Evolutionary conservation across 306 rosid species (phyloP).

Genomic region (Quercus alba): DNA sequence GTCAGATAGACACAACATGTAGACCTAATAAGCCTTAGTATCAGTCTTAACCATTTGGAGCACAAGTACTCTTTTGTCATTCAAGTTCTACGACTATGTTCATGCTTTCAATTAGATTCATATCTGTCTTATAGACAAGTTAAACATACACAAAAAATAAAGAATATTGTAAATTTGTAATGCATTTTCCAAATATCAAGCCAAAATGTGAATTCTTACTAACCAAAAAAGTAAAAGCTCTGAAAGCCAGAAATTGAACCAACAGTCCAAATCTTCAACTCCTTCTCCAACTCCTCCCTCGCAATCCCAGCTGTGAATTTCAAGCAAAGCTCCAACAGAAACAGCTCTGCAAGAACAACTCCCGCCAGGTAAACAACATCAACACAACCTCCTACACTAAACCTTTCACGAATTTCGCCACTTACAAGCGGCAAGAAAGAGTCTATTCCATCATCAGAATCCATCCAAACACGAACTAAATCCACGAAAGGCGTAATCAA

Average conservation of each 20-base stretch:
- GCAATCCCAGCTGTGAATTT: slow-evolving; percentile 24
- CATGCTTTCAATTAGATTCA: background rate
- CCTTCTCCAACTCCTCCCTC: slow-evolving; percentile 44
- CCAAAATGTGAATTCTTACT: slow-evolving; percentile 23
- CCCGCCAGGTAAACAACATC: slow-evolving; percentile 57
- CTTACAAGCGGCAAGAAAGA: slow-evolving; percentile 62
- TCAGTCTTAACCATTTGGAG: background rate
- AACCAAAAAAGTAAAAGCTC: slow-evolving; percentile 59
- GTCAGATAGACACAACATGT: background rate
- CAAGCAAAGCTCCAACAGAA: slow-evolving; percentile 54
- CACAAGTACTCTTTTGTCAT: background rate
- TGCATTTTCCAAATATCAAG: background rate
- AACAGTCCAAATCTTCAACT: slow-evolving; percentile 59
- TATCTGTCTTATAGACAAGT: background rate
- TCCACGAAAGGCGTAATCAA: slow-evolving; percentile 37
- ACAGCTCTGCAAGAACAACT: slow-evolving; percentile 52
- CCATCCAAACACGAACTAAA: slow-evolving; percentile 50
- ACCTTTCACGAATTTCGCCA: slow-evolving; percentile 37
- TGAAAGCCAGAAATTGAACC: slow-evolving; percentile 62
- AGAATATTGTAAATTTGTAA: background rate
- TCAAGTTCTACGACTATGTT: background rate
- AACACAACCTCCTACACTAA: slow-evolving; percentile 37
- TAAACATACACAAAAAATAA: too few relatives aligned
- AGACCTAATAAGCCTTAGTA: background rate
- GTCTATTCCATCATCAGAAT: slow-evolving; percentile 35